These are phyloP conservation scores for Neurospora tetraspora DNA, from an alignment of 495 filamentous ascomycete species.

Conservation along the genomic window DNA sequence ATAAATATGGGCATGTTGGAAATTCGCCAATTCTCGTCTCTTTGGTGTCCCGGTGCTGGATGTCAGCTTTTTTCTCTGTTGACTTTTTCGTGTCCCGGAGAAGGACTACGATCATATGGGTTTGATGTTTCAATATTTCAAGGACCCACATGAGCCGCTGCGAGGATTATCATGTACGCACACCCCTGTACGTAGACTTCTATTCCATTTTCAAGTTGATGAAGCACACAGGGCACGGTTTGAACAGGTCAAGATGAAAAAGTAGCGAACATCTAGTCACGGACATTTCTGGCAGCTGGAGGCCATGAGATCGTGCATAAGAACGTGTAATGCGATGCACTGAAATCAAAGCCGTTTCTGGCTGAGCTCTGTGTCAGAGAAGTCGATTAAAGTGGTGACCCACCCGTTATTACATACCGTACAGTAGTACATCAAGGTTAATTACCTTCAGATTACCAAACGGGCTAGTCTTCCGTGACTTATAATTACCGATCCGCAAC, in stretches of 20 bases:
- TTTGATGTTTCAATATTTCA: not conserved
- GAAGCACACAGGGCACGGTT: not conserved
- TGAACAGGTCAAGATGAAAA: not conserved
- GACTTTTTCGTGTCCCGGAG: not conserved
- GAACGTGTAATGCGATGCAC: not conserved
- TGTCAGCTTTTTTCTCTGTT: not conserved
- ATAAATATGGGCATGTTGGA: not conserved
- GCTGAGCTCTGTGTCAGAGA: not conserved
- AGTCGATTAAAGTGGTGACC: constrained; percentile 18
- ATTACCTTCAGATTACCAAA: constrained; percentile 19
- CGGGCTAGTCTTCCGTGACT: constrained; percentile 14
- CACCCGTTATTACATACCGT: constrained; percentile 14
- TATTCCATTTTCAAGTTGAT: not conserved
- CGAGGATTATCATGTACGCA: not conserved
- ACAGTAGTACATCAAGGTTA: constrained; percentile 13
- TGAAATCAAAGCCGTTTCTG: not conserved
- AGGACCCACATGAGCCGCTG: not conserved
- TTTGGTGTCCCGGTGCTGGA: not conserved
- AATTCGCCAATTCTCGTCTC: not conserved
- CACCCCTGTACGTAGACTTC: not conserved
- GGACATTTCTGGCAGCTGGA: not conserved
- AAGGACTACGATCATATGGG: not conserved
- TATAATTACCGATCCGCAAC: constrained; percentile 16
- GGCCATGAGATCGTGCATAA: not conserved
- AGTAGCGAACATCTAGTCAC: not conserved